phyloP scores from a whole-genome alignment of 306 rosid species.

The Coriaria nepalensis region DNA sequence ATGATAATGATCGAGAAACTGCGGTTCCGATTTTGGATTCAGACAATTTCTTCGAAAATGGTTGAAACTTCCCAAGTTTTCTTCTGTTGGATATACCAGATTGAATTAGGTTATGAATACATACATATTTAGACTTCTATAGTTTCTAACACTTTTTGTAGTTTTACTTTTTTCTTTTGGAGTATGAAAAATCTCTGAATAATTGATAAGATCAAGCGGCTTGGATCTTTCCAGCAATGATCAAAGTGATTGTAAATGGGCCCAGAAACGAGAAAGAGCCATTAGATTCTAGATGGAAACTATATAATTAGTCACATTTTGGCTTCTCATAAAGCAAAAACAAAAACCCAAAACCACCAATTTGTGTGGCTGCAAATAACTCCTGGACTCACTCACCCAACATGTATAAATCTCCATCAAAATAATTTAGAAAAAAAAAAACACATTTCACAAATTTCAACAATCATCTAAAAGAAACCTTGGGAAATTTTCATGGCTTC shows the following conservation, averaged over 20 bases:
- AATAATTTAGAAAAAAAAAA: background rate
- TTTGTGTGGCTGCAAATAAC: conserved; percentile 12
- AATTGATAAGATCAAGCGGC: background rate
- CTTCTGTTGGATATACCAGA: conserved; percentile 37
- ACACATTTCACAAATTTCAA: too few relatives aligned
- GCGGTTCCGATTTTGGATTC: conserved; percentile 44
- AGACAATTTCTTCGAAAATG: conserved; percentile 57
- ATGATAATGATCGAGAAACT: conserved; percentile 50
- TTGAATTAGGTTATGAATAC: conserved; percentile 24
- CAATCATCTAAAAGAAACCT: too few relatives aligned
- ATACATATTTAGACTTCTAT: too few relatives aligned
- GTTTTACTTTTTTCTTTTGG: background rate
- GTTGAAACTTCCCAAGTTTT: conserved; percentile 54
- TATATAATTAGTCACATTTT: background rate
- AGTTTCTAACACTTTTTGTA: background rate
- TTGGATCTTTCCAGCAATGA: background rate
- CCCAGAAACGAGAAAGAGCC: conserved; percentile 5
- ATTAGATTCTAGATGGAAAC: background rate
- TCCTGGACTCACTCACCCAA: conserved; percentile 4
- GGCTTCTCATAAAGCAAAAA: background rate
- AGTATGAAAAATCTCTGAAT: background rate
- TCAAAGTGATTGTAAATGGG: background rate
- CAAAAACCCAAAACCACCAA: conserved; percentile 3
- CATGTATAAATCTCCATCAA: background rate
- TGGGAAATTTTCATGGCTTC: conserved; percentile 35